These are phyloP conservation scores for Sugiyamaella marilandica DNA, from an alignment of 805 yeast species.

Conservation along the genomic window DNA sequence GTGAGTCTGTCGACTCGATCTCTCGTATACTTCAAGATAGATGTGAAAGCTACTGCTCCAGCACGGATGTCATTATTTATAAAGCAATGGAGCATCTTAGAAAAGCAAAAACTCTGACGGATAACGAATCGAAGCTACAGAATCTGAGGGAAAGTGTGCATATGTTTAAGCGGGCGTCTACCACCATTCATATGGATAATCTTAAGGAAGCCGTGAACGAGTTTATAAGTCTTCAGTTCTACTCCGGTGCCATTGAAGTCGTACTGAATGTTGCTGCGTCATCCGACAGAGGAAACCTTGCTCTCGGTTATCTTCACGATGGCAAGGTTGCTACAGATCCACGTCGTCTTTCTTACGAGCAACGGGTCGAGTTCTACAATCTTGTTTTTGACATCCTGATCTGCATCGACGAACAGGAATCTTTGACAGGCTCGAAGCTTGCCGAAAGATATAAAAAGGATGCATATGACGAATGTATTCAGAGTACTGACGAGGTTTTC, in stretches of 20 bases:
- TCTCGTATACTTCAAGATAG: constrained; percentile 85
- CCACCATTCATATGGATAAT: constrained; percentile 70
- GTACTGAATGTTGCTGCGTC: constrained; percentile 70
- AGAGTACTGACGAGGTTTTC: constrained; percentile 74
- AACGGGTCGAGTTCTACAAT: constrained; percentile 58
- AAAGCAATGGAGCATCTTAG: constrained; percentile 90
- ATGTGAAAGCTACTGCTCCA: constrained; percentile 91
- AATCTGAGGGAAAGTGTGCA: constrained; percentile 67
- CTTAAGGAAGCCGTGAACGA: constrained; percentile 75
- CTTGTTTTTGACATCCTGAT: constrained; percentile 71
- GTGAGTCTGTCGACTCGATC: constrained; percentile 88
- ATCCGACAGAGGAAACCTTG: constrained; percentile 56
- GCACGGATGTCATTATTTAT: constrained; percentile 88
- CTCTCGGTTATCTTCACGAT: constrained; percentile 52
- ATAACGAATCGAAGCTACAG: constrained; percentile 64
- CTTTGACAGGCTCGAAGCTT: not conserved
- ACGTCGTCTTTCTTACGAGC: constrained; percentile 46
- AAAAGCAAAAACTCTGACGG: constrained; percentile 70
- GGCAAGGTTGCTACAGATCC: constrained; percentile 48
- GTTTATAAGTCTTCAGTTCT: constrained; percentile 72
- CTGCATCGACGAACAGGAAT: constrained; percentile 55
- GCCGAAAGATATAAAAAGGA: constrained; percentile 24
- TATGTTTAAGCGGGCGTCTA: constrained; percentile 74
- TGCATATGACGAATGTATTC: constrained; percentile 62
- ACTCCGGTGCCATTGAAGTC: constrained; percentile 80